Percentiles rank a stretch among this genome's conserved stretches.
These are phyloP conservation scores for Penicillium odoratum DNA, from an alignment of 495 filamentous ascomycete species.

Conservation along the genomic window DNA sequence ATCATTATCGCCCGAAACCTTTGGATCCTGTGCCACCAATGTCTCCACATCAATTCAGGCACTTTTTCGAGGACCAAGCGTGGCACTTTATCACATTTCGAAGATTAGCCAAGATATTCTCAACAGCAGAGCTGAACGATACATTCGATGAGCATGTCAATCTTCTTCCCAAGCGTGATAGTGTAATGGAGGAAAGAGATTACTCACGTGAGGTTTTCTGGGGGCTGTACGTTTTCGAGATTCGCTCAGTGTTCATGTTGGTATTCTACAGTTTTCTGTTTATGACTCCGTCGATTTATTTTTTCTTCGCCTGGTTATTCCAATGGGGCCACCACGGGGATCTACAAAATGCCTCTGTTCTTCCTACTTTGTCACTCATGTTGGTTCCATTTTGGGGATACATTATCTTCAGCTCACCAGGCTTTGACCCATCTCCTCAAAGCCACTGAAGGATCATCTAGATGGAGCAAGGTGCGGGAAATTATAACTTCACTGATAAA, in stretches of 20 bases:
- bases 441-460: too few relatives aligned
- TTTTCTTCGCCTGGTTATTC: constrained; percentile 12
- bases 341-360: constrained; percentile 11
- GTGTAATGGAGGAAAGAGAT: constrained; percentile 1
- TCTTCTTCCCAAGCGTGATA: constrained; percentile 5
- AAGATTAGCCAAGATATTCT: too few relatives aligned
- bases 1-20: neutral
- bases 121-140: too few relatives aligned
- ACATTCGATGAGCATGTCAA: too few relatives aligned
- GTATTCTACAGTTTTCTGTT: constrained; percentile 2
- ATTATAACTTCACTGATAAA: too few relatives aligned
- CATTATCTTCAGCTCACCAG: too few relatives aligned
- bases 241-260: neutral
- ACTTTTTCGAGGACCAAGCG: constrained; percentile 1
- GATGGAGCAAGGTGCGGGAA: too few relatives aligned
- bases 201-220: constrained; percentile 4
- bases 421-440: too few relatives aligned
- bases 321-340: constrained; percentile 7
- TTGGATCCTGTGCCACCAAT: constrained; percentile 1
- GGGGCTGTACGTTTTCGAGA: constrained; percentile 6
- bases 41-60: constrained; percentile 4
- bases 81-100: neutral
- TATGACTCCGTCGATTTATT: constrained; percentile 6
- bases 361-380: neutral
- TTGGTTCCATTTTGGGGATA: neutral